phyloP scores from a whole-genome alignment of 805 yeast species.

The Yamadazyma kitorensis region DNA sequence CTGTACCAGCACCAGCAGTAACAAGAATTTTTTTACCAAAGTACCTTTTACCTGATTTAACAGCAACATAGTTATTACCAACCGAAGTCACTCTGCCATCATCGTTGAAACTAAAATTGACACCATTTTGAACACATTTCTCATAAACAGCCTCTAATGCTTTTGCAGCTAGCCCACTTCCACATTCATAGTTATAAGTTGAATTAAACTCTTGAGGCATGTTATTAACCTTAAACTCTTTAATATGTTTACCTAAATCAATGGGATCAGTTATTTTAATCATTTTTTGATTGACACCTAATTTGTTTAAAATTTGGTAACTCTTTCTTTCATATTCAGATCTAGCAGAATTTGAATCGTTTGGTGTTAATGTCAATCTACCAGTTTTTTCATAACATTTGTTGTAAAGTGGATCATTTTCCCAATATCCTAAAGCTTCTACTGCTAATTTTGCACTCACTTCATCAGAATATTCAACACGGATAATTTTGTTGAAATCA shows the following conservation, averaged over 20 bases:
- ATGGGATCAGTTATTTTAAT: conserved; percentile 6
- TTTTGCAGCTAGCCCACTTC: conserved; percentile 13
- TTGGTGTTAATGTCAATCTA: conserved; percentile 14
- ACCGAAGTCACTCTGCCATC: conserved; percentile 12
- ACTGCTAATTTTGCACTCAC: conserved; percentile 27
- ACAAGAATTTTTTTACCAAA: conserved; percentile 32
- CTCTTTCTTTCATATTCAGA: conserved; percentile 12
- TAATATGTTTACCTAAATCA: conserved; percentile 5
- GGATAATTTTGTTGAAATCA: conserved; percentile 29
- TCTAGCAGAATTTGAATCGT: conserved; percentile 9
- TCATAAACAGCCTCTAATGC: conserved; percentile 13
- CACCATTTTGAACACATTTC: conserved; percentile 9
- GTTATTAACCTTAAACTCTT: conserved; percentile 10
- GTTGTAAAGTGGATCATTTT: conserved; percentile 32
- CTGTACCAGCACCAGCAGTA: conserved; percentile 38
- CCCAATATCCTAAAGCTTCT: conserved; percentile 38
- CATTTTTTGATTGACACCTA: conserved; percentile 12
- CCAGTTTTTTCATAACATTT: conserved; percentile 12
- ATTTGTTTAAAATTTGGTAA: conserved; percentile 8
- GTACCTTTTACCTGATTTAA: conserved; percentile 19
- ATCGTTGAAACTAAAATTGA: conserved; percentile 12
- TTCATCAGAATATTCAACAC: conserved; percentile 19
- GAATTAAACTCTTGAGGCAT: conserved; percentile 9
- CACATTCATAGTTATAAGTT: conserved; percentile 14
- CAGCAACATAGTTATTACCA: conserved; percentile 5